These are phyloP conservation scores for Xylariaceae sp. DNA, from an alignment of 2,329 filamentous ascomycete genomes.

Conservation along the genomic window DNA sequence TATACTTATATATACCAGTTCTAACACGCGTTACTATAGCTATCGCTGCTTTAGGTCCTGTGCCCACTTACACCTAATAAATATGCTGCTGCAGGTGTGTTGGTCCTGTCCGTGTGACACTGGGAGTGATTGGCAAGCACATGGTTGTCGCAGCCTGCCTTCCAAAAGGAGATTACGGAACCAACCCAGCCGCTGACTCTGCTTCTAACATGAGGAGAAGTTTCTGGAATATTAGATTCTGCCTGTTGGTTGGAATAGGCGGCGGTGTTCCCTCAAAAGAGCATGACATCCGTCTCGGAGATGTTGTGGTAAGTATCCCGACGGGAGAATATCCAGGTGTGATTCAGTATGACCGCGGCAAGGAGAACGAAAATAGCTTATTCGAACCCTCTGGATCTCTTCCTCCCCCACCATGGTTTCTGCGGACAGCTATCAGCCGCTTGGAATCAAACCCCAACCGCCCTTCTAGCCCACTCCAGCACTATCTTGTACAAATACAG, in stretches of 20 bases:
- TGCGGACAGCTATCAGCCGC: no score
- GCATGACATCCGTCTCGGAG: slow-evolving; percentile 28
- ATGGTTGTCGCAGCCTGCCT: slow-evolving; percentile 22
- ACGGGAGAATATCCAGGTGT: neutral
- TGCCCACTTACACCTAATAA: no score
- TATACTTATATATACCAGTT: no score
- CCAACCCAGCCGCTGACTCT: slow-evolving; percentile 16
- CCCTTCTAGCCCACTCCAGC: no score
- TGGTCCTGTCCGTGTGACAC: no score
- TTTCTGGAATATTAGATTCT: slow-evolving; percentile 19
- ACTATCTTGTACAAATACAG: no score
- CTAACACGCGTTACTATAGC: no score
- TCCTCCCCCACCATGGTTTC: no score
- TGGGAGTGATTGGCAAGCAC: slow-evolving; percentile 18
- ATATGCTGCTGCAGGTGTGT: no score
- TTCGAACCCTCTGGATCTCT: no score
- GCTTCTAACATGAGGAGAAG: slow-evolving; percentile 18
- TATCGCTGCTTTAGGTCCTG: no score
- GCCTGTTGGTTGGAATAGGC: slow-evolving; percentile 29
- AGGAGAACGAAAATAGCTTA: slow-evolving; percentile 2
- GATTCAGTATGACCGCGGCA: slow-evolving; percentile 18
- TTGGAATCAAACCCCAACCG: no score
- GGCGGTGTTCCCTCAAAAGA: slow-evolving; percentile 21
- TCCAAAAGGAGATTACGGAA: slow-evolving; percentile 19
- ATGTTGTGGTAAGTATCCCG: slow-evolving; percentile 22